Percentiles rank a stretch among this genome's conserved stretches.
phyloP scores from a whole-genome alignment of 768 basidiomycete species.

The Boletus bicolor region DNA sequence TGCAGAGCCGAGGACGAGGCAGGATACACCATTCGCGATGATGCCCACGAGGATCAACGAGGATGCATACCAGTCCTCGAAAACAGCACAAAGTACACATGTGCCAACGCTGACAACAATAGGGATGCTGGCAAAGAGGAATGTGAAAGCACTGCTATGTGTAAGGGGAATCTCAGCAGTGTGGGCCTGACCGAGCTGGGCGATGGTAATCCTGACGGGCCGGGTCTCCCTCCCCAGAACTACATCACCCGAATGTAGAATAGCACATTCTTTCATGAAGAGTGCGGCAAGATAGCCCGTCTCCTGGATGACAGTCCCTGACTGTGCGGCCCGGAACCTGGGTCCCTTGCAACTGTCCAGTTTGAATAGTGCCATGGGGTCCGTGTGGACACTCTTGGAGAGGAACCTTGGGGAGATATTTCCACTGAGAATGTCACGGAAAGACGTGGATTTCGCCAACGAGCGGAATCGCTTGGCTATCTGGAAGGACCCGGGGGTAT shows the following conservation, averaged over 20 bases:
- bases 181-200: slow-evolving; percentile 9
- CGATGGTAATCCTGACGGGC: slow-evolving; percentile 10
- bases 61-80: slow-evolving; percentile 26
- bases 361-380: slow-evolving; percentile 20
- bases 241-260: slow-evolving; percentile 7
- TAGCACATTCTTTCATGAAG: slow-evolving; percentile 27
- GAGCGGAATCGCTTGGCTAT: slow-evolving; percentile 21
- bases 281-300: slow-evolving; percentile 55
- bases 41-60: slow-evolving; percentile 32
- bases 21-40: slow-evolving; percentile 28
- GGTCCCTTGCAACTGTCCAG: slow-evolving; percentile 35
- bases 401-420: not conserved
- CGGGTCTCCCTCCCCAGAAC: slow-evolving; percentile 10
- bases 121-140: slow-evolving; percentile 17
- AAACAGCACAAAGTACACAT: slow-evolving; percentile 19
- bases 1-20: slow-evolving; percentile 24
- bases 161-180: slow-evolving; percentile 4
- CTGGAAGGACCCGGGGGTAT: slow-evolving; percentile 32
- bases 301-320: slow-evolving; percentile 46
- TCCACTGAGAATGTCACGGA: not conserved
- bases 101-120: slow-evolving; percentile 21
- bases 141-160: not conserved
- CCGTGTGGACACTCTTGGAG: slow-evolving; percentile 11
- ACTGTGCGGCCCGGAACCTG: slow-evolving; percentile 73
- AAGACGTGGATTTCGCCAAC: slow-evolving; percentile 18